Conservation (phyloP, 2,329 filamentous ascomycete species). For the Aspergillus felis region DNA sequence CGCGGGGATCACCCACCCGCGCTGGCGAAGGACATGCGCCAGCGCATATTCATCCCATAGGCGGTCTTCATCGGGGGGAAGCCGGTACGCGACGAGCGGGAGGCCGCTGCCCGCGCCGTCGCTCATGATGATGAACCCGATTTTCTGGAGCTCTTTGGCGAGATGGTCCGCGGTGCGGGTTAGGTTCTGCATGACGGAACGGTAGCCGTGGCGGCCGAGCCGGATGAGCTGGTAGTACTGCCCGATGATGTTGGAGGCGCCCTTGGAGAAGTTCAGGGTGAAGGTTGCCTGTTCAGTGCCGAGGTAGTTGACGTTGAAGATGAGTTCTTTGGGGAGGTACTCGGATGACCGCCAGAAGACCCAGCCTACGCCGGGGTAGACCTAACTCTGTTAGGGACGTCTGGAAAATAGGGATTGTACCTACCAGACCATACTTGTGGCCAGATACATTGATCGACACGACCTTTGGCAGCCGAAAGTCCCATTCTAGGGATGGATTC, state of each 20-base stretch:
- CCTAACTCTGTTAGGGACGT: conserved; percentile 6
- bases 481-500: conserved; percentile 28
- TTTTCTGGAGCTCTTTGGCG: conserved; percentile 61
- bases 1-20: conserved; percentile 87
- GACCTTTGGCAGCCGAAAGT: conserved; percentile 29
- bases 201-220: conserved; percentile 64
- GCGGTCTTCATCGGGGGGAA: conserved; percentile 54
- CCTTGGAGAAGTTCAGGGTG: conserved; percentile 69
- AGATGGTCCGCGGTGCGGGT: conserved; percentile 85
- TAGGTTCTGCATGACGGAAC: conserved; percentile 66
- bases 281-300: conserved; percentile 68
- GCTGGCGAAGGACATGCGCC: conserved; percentile 75
- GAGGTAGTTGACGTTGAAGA: conserved; percentile 69
- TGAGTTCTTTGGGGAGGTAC: conserved; percentile 62
- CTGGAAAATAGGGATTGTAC: not conserved
- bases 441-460: conserved; percentile 57
- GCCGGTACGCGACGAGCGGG: conserved; percentile 82
- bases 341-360: conserved; percentile 64
- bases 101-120: conserved; percentile 71
- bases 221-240: conserved; percentile 73
- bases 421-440: conserved; percentile 49
- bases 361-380: conserved; percentile 67
- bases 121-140: conserved; percentile 86
- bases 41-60: conserved; percentile 70
- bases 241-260: conserved; percentile 64